Percentiles rank a stretch among this genome's conserved stretches.
Conservation (phyloP, 2,329 filamentous ascomycete genomes). For the Verticillium alfalfae region DNA sequence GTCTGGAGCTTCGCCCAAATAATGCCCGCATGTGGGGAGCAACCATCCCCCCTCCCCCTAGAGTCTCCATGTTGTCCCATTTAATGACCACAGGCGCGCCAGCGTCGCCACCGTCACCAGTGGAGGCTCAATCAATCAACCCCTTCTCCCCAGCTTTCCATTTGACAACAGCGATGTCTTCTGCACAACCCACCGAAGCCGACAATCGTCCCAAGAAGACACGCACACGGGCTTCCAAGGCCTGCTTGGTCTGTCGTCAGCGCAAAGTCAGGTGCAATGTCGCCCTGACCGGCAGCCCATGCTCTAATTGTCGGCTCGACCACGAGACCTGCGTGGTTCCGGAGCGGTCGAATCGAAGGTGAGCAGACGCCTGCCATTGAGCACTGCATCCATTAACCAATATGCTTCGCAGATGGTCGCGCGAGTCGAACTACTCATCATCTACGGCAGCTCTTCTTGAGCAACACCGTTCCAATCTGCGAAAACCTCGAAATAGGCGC, state of each 20-base stretch:
- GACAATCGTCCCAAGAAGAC: not conserved
- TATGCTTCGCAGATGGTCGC: not conserved
- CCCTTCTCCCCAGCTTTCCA: too few relatives aligned
- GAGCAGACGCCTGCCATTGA: not conserved
- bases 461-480: not conserved
- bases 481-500: not conserved
- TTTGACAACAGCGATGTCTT: not conserved
- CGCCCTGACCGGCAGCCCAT: not conserved
- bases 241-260: not conserved
- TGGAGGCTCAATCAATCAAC: too few relatives aligned
- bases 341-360: not conserved
- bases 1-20: not conserved
- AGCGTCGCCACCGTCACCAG: not conserved
- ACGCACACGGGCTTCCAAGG: not conserved
- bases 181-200: not conserved
- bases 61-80: not conserved
- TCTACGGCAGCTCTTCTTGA: not conserved
- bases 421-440: not conserved
- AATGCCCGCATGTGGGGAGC: not conserved
- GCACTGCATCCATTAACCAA: not conserved
- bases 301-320: not conserved
- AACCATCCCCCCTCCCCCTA: not conserved
- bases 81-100: not conserved
- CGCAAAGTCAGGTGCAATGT: conserved; percentile 2
- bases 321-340: not conserved